A percentile compares a stretch with the other conserved stretches of the same genome.
Conservation (phyloP, 805 yeast species). For the Metschnikowia baotianmanensis region DNA sequence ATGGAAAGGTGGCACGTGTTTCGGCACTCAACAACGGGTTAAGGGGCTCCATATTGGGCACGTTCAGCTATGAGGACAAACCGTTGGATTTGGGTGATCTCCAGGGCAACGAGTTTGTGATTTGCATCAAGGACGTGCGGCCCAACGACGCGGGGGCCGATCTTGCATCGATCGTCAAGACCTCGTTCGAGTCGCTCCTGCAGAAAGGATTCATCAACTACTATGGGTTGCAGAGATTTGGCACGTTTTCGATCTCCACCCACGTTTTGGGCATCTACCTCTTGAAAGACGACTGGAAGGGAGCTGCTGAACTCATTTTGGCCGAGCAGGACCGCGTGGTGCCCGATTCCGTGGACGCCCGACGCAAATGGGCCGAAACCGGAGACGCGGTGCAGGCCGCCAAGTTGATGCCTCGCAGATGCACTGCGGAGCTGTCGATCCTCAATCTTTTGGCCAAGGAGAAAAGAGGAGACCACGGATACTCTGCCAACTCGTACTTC, state of each 20-base stretch:
- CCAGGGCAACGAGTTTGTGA: conserved; percentile 82
- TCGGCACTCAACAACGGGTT: conserved; percentile 72
- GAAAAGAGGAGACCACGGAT: conserved; percentile 43
- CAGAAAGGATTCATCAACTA: conserved; percentile 85
- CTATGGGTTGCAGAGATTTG: conserved; percentile 98
- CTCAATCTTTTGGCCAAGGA: conserved; percentile 58
- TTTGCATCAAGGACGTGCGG: conserved; percentile 75
- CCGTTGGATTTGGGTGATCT: conserved; percentile 78
- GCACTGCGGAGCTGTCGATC: conserved; percentile 80
- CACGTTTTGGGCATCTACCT: conserved; percentile 78
- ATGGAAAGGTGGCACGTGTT: conserved; percentile 70
- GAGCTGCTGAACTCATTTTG: conserved; percentile 73
- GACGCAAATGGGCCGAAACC: conserved; percentile 77
- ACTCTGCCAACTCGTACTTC: conserved; percentile 56
- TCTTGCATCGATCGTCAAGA: conserved; percentile 46
- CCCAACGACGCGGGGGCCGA: conserved; percentile 26
- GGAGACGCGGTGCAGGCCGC: conserved; percentile 64
- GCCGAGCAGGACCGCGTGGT: conserved; percentile 82
- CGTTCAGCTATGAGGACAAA: conserved; percentile 62
- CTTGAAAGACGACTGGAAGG: conserved; percentile 71
- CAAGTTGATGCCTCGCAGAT: conserved; percentile 78
- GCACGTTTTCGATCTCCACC: conserved; percentile 91
- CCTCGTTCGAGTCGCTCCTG: conserved; percentile 56
- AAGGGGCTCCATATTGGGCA: conserved; percentile 77
- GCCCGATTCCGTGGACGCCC: conserved; percentile 80